Conservation (phyloP, 805 yeast species). For the Ogataea neopini region DNA sequence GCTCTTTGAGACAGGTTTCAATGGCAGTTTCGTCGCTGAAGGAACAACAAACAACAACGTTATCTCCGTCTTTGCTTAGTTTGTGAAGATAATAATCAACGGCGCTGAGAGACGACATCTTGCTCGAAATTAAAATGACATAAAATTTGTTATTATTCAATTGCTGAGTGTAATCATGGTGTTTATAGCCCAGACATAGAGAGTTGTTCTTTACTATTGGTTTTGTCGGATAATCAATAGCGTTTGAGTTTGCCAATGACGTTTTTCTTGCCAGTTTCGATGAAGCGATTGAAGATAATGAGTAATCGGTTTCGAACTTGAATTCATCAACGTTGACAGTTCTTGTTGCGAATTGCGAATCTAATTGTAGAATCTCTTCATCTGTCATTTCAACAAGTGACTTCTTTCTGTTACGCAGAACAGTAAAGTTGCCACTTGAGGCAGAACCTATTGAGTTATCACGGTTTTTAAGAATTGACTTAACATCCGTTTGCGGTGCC, state of each 20-base stretch:
- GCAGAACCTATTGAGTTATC: conserved; percentile 8
- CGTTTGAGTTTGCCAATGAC: conserved; percentile 12
- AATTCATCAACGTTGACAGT: conserved; percentile 43
- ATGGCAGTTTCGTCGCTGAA: conserved; percentile 26
- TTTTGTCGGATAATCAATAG: conserved; percentile 37
- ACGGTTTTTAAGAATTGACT: conserved; percentile 20
- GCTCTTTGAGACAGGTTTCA: conserved; percentile 28
- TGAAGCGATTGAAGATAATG: conserved; percentile 16
- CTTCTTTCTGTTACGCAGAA: conserved; percentile 36
- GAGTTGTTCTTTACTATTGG: conserved; percentile 35
- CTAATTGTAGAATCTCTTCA: conserved; percentile 55
- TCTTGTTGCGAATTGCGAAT: conserved; percentile 49
- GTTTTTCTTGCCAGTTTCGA: conserved; percentile 25
- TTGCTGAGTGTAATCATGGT: conserved; percentile 34
- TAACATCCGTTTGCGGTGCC: not conserved
- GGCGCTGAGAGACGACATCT: conserved; percentile 73
- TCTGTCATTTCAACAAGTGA: conserved; percentile 53
- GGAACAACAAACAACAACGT: conserved; percentile 49
- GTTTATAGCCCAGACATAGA: conserved; percentile 45
- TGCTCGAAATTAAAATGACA: conserved; percentile 60
- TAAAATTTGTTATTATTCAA: conserved; percentile 26
- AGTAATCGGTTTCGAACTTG: conserved; percentile 44
- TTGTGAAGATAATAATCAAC: conserved; percentile 61
- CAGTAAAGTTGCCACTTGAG: not conserved
- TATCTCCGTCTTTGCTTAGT: conserved; percentile 61